Evolutionary conservation across 148 eudicot species (phyloP), one percentile per base, ranked within the genome.

Genomic region (Camellia lanceoleosa): DNA sequence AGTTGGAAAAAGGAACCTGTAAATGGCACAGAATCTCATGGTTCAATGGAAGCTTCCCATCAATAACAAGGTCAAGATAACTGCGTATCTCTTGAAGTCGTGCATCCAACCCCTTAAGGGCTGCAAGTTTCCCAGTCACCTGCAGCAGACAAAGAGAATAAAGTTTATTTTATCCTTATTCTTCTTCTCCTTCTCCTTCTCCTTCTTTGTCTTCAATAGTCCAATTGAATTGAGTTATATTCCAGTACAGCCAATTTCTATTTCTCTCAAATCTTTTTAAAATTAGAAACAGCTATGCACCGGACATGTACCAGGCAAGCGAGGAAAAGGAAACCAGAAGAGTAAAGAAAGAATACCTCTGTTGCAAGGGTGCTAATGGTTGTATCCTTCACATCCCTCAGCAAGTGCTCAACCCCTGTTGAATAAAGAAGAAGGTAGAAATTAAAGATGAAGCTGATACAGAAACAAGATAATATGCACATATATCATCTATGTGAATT

Each of bases 371-470:
- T 96, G 82, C 99, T 93, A 82, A 96, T 90, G 52, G 97, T 96
- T 63, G 99, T 96, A 84, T 96, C 99, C 87, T 92, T 96, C 87
- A 96, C 99, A 78, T 96, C 99, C 83, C 99, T 93, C 66, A 96
- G 89, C 87, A 96, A 90, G 90, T 96, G 99, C 79, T 96, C 99
- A 81, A 96, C 99, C 42, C 99, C 99, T 96, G 84, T 49, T 70
- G 43, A 69, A 60, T 23, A 65, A 42, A 66, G 15, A 49, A 7
- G 55, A 18, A 1, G 10, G 14, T 30, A 16, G 49, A 19, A n/a
- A 59, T 10, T 5, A 11, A 30, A 5, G 43, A 70, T 7, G 8
- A 38, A 23, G 43, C 78, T 58, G 19, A 74, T 13, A 58, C 20
- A 55, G 7, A 73, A 11, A 15, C 16, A 41, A 56, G 30, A 44